Conservation (phyloP, 257 asterid genomes). For the Nicotiana benthamiana region DNA sequence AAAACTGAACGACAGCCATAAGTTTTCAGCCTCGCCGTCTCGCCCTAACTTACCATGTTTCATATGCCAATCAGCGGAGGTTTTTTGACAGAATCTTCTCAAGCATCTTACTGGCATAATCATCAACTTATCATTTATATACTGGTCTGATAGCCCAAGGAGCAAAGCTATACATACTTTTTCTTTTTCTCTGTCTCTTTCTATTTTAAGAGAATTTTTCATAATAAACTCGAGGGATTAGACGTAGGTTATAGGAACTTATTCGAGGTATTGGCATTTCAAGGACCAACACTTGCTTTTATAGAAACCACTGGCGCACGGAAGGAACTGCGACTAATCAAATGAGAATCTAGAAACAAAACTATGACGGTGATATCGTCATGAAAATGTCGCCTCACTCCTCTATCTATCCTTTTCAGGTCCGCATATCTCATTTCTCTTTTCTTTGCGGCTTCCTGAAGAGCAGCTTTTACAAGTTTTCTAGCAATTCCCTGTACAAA, state of each 20-base stretch:
- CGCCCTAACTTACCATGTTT: slow-evolving; percentile 16
- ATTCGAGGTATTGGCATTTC: slow-evolving; percentile 23
- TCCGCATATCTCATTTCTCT: slow-evolving; percentile 73
- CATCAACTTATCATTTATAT: slow-evolving; percentile 25
- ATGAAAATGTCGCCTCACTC: slow-evolving; percentile 72
- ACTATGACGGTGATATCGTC: slow-evolving; percentile 75
- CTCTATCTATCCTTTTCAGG: slow-evolving; percentile 55
- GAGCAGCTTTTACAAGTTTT: slow-evolving; percentile 53
- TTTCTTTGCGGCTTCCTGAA: slow-evolving; percentile 61
- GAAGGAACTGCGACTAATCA: slow-evolving; percentile 39
- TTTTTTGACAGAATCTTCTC: background rate
- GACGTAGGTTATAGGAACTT: slow-evolving; percentile 2
- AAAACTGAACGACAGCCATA: background rate
- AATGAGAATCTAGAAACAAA: slow-evolving; percentile 45
- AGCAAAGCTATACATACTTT: slow-evolving; percentile 18
- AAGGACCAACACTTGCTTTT: slow-evolving; percentile 41
- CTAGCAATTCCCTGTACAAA: slow-evolving; percentile 65
- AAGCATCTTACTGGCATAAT: slow-evolving; percentile 38
- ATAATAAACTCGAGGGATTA: slow-evolving; percentile 10
- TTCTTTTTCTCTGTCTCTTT: background rate
- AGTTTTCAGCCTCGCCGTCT: background rate
- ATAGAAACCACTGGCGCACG: slow-evolving; percentile 38
- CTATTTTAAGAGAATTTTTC: background rate
- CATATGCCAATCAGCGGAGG: slow-evolving; percentile 42
- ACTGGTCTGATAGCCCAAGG: slow-evolving; percentile 14